phyloP scores from a whole-genome alignment of 1,284 basidiomycete genomes.

The Heterobasidion annosum region DNA sequence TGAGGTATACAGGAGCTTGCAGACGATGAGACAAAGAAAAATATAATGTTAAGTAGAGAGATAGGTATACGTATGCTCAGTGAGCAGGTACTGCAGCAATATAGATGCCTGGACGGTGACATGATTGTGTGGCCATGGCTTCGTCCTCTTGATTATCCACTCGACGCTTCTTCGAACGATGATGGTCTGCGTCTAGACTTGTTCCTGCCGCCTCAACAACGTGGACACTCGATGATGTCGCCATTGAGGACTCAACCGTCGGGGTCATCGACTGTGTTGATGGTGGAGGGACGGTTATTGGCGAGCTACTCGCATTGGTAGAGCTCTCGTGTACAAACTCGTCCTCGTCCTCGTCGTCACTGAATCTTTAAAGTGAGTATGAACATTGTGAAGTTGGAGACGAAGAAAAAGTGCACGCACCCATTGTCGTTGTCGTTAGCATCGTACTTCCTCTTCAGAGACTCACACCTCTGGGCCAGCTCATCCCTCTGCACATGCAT shows the following conservation, averaged over 20 bases:
- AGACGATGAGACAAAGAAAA: not conserved
- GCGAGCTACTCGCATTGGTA: not conserved
- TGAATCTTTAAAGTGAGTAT: not conserved
- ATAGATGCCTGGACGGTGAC: not conserved
- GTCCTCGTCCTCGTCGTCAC: not conserved
- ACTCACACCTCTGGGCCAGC: conserved; percentile 25
- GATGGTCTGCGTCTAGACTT: not conserved
- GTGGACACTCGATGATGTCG: not conserved
- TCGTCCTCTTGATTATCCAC: not conserved
- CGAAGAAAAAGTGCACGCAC: not conserved
- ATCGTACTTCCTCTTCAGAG: conserved; percentile 14
- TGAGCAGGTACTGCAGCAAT: not conserved
- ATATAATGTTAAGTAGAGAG: not conserved
- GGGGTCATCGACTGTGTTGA: not conserved
- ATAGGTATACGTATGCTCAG: not conserved
- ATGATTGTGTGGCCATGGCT: not conserved
- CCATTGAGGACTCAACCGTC: not conserved
- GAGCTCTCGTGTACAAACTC: not conserved
- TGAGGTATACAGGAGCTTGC: too few species aligned
- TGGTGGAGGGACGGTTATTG: not conserved
- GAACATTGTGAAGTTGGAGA: not conserved
- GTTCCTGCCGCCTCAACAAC: not conserved
- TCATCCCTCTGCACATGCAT: conserved; percentile 36
- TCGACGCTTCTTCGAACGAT: not conserved
- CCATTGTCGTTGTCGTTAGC: not conserved